Evolutionary conservation across 2,329 filamentous ascomycete genomes (phyloP), one percentile per base, ranked within the genome.

Genomic region (Phoma sp.): DNA sequence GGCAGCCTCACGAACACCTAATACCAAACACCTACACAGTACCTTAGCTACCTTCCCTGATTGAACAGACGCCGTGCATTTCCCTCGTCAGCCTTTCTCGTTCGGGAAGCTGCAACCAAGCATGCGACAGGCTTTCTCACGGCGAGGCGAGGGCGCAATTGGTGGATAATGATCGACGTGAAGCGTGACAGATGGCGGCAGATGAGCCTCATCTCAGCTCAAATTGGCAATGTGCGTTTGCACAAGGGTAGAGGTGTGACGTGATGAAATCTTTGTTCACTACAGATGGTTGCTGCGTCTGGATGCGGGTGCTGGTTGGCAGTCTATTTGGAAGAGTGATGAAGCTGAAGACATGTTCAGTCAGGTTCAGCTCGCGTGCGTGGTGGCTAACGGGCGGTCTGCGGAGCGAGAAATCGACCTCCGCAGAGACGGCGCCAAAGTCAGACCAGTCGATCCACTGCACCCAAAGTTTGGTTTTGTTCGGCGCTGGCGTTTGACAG

Each of bases 181-280:
- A 41, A 31, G 29, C 36, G 45, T 45, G 40, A 36, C 29, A 40
- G 45, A 35, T 24, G 22, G 35, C 45, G 40, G 36, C 45, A 36
- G 29, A 45, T 49, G 52, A 55, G 52, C 40, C 52, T 50, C 46
- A 46, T 55, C 35, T 51, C 52, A 37, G n/a, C 41, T 55, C 41
- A 51, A 39, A 46, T 55, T 55, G 52, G 52, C 46, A 51, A 55
- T 55, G 19, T 50, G 41, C 19, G 17, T 21, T 43, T 25, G 21
- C 43, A 37, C 29, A 38, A 41, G 37, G 21, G 13, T 21, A 31
- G n/a, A 36, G 3, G 8, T 43, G 37, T 24, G 21, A 50, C 25
- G 17, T 37, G 36, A n/a, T 22, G n/a, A 21, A 10, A 29, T 33
- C 8, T n/a, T 27, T 25, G 12, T 29, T 22, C 21, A n/a, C 9